Conservation (phyloP, 148 eudicot species). For the Rhododendron griersonianum region DNA sequence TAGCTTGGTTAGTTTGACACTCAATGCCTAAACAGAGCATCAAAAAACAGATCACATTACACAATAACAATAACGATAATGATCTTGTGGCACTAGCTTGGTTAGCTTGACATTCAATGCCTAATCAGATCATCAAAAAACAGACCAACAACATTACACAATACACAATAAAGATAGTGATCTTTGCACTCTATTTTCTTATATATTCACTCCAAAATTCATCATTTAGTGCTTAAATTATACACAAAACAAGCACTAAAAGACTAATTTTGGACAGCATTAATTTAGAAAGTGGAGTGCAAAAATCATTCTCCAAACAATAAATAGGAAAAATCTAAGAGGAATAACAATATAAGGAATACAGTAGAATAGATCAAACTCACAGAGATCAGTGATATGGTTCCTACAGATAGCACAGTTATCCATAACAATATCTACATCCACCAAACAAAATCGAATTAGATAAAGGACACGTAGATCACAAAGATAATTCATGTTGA, state of each 20-base stretch:
- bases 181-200: too few species aligned
- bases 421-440: constrained; percentile 77
- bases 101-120: constrained; percentile 94
- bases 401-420: constrained; percentile 90
- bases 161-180: too few species aligned
- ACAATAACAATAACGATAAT: not conserved
- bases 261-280: too few species aligned
- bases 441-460: not conserved
- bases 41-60: constrained; percentile 7
- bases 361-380: constrained; percentile 14
- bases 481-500: not conserved
- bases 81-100: constrained; percentile 83
- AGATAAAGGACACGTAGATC: too few species aligned
- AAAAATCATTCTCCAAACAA: not conserved
- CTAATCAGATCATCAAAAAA: constrained; percentile 26
- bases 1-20: constrained; percentile 91
- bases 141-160: not conserved
- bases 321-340: not conserved
- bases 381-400: constrained; percentile 82
- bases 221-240: too few species aligned
- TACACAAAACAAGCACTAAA: too few species aligned
- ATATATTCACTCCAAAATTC: too few species aligned
- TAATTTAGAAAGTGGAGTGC: too few species aligned
- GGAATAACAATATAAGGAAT: not conserved
- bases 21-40: constrained; percentile 56